Base-by-base conservation (phyloP, 2,329 filamentous ascomycete genomes). In the Fusarium succisae region DNA sequence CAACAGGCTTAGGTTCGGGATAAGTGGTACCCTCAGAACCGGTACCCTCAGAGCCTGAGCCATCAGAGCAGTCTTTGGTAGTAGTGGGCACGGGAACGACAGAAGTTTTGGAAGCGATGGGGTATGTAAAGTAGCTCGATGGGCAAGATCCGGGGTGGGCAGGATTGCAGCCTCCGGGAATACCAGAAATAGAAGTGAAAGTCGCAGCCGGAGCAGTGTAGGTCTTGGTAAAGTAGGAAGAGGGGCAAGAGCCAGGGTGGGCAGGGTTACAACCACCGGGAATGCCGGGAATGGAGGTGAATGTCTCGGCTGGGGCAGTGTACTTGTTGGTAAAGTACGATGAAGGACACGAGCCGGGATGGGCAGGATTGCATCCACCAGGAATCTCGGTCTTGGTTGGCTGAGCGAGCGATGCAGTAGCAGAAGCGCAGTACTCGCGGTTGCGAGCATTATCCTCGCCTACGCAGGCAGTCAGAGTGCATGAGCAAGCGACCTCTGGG, bases 241-340 rank as follows among this genome's bases (percentile, higher is more conserved):
- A 65, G 3, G 70, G 66, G 28, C 70, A 74, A 0, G 69, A 72
- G 6, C 65, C 69, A 1, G 71, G 71, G 9, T 74, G 71, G 15
- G 70, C 70, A 10, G 71, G 68, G 39, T 72, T 72, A 17, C 69
- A 69, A 2, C 61, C 72, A 12, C 64, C 65, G 3, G 72, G 72
- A 1, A 72, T 72, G 10, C 57, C 62, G 17, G 70, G 30, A 11
- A 69, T 55, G 1, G 70, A 55, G 1, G 63, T 71, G 10, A 61
- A 67, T 14, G 69, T 70, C 26, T 41, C 26, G 13, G 20, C 28
- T 1, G 56, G 54, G 11, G 55, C 45, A 28, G 51, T 54, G 30
- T 15, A 60, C 48, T 43, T 66, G 56, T 30, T 53, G 17, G n/a
- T 53, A 20, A 35, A 53, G 45, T 48, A 48, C 5, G 45, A 48